Conservation (phyloP, 495 filamentous ascomycete genomes). For the Baudoinia panamericana region DNA sequence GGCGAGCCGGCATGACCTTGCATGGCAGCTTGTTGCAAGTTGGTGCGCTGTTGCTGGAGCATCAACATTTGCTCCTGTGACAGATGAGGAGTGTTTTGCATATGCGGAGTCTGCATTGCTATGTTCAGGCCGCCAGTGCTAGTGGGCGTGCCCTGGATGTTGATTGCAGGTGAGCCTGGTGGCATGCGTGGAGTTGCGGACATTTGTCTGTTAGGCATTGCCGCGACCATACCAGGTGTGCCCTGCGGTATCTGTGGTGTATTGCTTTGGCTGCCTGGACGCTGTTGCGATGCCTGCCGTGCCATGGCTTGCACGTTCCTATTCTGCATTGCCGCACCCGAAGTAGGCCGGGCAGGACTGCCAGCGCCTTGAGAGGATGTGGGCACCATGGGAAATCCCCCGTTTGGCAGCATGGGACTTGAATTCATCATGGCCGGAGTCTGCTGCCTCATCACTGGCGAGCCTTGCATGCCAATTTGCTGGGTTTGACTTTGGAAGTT, state of each 20-base stretch:
- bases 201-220: constrained; percentile 63
- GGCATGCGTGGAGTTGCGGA: constrained; percentile 28
- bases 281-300: constrained; percentile 59
- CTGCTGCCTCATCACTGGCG: constrained; percentile 63
- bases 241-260: constrained; percentile 50
- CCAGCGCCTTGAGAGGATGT: constrained; percentile 61
- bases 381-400: constrained; percentile 61
- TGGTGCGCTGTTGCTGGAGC: constrained; percentile 10
- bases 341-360: constrained; percentile 64
- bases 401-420: constrained; percentile 57
- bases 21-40: constrained; percentile 4
- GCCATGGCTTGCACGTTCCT: constrained; percentile 56
- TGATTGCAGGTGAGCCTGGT: constrained; percentile 33
- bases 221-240: constrained; percentile 68
- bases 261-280: constrained; percentile 33
- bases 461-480: constrained; percentile 46
- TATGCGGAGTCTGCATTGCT: constrained; percentile 23
- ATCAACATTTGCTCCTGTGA: constrained; percentile 24
- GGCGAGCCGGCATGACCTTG: constrained; percentile 15
- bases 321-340: constrained; percentile 60
- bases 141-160: constrained; percentile 56
- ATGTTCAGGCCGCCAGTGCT: constrained; percentile 4
- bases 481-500: constrained; percentile 18
- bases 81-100: constrained; percentile 12
- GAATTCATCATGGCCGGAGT: constrained; percentile 60